phyloP scores from a whole-genome alignment of 352 stramenopile species.

The Pythium dissimile region DNA sequence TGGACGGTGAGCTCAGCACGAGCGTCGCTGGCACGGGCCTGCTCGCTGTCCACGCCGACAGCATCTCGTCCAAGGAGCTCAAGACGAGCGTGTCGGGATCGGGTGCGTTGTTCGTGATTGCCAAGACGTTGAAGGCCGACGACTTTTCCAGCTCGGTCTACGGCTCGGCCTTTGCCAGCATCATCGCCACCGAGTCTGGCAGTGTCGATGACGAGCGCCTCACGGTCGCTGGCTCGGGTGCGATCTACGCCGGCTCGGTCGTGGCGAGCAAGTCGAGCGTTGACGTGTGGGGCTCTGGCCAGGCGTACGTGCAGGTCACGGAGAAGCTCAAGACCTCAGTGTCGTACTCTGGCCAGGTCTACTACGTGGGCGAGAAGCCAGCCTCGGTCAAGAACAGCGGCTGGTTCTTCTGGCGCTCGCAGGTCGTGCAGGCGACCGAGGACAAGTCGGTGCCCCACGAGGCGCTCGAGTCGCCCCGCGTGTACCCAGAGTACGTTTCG shows the following conservation, averaged over 20 bases:
- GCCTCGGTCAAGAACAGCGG: constrained; percentile 41
- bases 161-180: constrained; percentile 40
- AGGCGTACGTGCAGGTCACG: constrained; percentile 43
- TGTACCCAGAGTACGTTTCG: constrained; percentile 19
- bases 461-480: constrained; percentile 5
- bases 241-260: constrained; percentile 45
- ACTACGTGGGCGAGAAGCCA: constrained; percentile 41
- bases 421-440: constrained; percentile 33
- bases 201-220: constrained; percentile 41
- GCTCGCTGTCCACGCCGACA: constrained; percentile 14
- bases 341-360: constrained; percentile 49
- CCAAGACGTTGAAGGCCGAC: constrained; percentile 28
- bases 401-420: constrained; percentile 55
- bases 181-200: constrained; percentile 30
- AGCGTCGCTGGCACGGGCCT: constrained; percentile 14
- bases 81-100: constrained; percentile 13
- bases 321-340: constrained; percentile 45
- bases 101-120: constrained; percentile 29
- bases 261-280: constrained; percentile 31
- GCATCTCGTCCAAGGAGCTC: constrained; percentile 20
- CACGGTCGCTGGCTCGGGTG: constrained; percentile 42
- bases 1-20: constrained; percentile 6
- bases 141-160: constrained; percentile 44
- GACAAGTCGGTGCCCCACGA: constrained; percentile 42
- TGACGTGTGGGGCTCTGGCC: constrained; percentile 42